phyloP scores from a whole-genome alignment of 2,329 filamentous ascomycete genomes.

The Amylocarpus encephaloides region DNA sequence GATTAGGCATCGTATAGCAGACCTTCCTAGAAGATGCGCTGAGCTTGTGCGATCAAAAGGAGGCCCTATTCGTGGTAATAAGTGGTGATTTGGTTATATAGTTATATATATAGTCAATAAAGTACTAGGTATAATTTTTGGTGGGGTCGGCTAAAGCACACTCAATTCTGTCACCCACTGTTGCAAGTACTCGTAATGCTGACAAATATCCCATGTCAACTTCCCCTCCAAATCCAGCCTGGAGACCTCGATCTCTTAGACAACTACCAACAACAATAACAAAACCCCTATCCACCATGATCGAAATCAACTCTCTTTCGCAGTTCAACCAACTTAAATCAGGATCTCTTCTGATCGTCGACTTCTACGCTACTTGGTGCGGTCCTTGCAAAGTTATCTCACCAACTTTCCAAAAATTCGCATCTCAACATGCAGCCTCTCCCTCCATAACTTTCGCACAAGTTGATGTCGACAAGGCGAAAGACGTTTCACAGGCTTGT shows the following conservation, averaged over 20 bases:
- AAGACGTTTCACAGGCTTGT: slow-evolving; percentile 68
- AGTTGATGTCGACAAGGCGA: slow-evolving; percentile 78
- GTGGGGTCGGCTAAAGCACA: too few species aligned
- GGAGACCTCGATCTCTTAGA: not conserved
- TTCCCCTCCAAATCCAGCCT: not conserved
- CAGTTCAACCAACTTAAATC: slow-evolving; percentile 27
- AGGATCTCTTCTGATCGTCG: slow-evolving; percentile 24
- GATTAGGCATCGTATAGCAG: too few species aligned
- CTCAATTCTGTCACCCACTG: too few species aligned
- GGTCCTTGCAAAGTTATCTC: slow-evolving; percentile 88
- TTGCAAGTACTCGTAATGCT: too few species aligned
- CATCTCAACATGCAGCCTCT: slow-evolving; percentile 68
- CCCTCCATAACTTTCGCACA: slow-evolving; percentile 82
- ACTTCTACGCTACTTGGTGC: slow-evolving; percentile 85
- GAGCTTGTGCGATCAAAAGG: too few species aligned
- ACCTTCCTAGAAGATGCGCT: too few species aligned
- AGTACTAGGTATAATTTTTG: too few species aligned
- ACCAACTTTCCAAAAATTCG: slow-evolving; percentile 76
- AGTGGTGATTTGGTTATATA: too few species aligned
- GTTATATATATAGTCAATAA: too few species aligned
- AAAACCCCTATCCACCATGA: slow-evolving; percentile 19
- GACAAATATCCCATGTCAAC: too few species aligned
- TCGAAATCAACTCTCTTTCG: slow-evolving; percentile 28
- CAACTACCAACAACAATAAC: not conserved
- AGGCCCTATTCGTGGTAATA: too few species aligned